Percentiles rank a stretch among this genome's conserved stretches.
Evolutionary conservation across 768 basidiomycete species (phyloP).

Genomic region (Rhizopogon rudus): DNA sequence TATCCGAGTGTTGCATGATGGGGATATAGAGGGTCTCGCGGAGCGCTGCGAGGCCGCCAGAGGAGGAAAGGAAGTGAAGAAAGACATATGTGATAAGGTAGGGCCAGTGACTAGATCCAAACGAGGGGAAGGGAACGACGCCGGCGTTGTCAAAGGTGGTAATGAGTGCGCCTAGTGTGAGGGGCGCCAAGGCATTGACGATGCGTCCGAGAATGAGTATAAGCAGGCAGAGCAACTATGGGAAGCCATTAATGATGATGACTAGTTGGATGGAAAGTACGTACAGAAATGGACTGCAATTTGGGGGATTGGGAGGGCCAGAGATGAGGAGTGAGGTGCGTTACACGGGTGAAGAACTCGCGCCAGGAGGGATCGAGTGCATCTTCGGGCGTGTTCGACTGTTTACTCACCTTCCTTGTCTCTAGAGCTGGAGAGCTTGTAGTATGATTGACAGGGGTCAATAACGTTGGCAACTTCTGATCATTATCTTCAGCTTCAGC

Average conservation of each 20-base stretch:
- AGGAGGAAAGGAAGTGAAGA: conserved; percentile 70
- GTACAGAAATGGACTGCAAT: conserved; percentile 59
- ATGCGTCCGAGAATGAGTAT: conserved; percentile 70
- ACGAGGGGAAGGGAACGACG: background rate
- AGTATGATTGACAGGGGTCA: too few relatives aligned
- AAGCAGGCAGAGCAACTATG: conserved; percentile 59
- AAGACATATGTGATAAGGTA: conserved; percentile 60
- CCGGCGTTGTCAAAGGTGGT: conserved; percentile 9
- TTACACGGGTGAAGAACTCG: conserved; percentile 62
- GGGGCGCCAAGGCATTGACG: conserved; percentile 70
- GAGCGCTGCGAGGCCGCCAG: conserved; percentile 64
- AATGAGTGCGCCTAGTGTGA: conserved; percentile 51
- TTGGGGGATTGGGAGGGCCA: conserved; percentile 70
- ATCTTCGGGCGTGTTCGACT: conserved; percentile 28
- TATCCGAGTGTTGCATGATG: conserved; percentile 85
- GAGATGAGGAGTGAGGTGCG: conserved; percentile 68
- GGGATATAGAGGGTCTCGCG: conserved; percentile 23
- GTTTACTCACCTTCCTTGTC: too few relatives aligned
- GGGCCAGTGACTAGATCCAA: conserved; percentile 42
- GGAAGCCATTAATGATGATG: background rate
- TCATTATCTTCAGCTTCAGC: too few relatives aligned
- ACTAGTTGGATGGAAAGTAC: conserved; percentile 30
- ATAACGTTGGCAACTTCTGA: too few relatives aligned
- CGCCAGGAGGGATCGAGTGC: conserved; percentile 63
- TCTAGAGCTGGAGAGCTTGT: too few relatives aligned